A percentile compares a stretch with the other conserved stretches of the same genome.
Conservation (phyloP, 2,329 filamentous ascomycete genomes). For the Stenocarpella maydis region DNA sequence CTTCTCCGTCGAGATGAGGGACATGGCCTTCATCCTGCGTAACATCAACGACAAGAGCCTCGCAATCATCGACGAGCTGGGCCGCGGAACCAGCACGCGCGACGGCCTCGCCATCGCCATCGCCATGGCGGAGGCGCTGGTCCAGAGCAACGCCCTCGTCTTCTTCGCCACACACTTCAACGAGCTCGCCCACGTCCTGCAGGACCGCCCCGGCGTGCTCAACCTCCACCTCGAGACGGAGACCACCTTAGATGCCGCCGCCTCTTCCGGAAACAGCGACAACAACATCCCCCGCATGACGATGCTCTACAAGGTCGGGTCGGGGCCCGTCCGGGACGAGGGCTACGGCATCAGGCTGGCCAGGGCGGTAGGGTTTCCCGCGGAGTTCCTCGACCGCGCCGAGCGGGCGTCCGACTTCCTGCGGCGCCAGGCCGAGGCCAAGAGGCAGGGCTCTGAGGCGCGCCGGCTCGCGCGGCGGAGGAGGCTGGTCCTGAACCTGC, state of each 20-base stretch:
- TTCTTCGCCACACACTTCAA: conserved; percentile 96
- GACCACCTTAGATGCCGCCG: conserved; percentile 51
- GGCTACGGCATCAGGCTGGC: conserved; percentile 90
- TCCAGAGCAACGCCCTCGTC: conserved; percentile 79
- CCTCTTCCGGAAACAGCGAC: conserved; percentile 38
- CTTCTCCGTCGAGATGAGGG: conserved; percentile 94
- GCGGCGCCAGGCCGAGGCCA: conserved; percentile 63
- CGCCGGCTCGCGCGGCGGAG: conserved; percentile 69
- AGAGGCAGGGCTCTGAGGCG: conserved; percentile 65
- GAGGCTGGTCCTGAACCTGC: conserved; percentile 76
- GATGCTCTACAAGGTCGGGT: conserved; percentile 86
- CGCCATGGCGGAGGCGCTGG: conserved; percentile 86
- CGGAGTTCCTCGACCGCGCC: conserved; percentile 72
- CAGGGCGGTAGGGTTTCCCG: conserved; percentile 75
- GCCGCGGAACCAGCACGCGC: conserved; percentile 85
- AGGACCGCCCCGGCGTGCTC: conserved; percentile 78
- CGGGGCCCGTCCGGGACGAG: conserved; percentile 73
- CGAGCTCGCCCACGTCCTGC: conserved; percentile 79
- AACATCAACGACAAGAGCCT: conserved; percentile 82
- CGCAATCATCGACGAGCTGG: conserved; percentile 90
- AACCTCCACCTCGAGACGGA: conserved; percentile 84
- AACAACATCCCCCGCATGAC: conserved; percentile 69
- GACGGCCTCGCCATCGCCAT: conserved; percentile 91
- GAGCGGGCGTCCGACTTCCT: conserved; percentile 71
- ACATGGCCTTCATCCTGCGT: conserved; percentile 90